Evolutionary conservation across 2,329 filamentous ascomycete species (phyloP).

Genomic region (Thelonectria blattea): DNA sequence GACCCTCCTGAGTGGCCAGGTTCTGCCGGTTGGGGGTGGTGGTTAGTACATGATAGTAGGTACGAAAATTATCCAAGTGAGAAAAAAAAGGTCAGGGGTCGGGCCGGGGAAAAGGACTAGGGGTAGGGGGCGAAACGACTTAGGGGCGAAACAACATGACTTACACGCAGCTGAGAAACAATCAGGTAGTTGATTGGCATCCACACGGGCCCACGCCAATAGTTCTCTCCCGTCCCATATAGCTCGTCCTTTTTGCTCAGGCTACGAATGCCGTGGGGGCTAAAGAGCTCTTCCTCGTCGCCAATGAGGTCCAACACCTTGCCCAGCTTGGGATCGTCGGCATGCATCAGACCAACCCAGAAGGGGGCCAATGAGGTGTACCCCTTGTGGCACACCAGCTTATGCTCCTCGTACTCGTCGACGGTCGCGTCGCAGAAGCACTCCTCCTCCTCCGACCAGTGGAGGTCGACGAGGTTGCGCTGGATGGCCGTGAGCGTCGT

Average conservation of each 20-base stretch:
- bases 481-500: slow-evolving; percentile 78
- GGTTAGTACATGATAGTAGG: too few relatives aligned
- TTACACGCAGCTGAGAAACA: slow-evolving; percentile 76
- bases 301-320: slow-evolving; percentile 78
- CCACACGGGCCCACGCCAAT: slow-evolving; percentile 95
- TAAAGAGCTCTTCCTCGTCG: slow-evolving; percentile 89
- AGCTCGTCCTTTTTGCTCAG: slow-evolving; percentile 82
- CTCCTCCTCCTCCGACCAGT: slow-evolving; percentile 83
- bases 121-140: not conserved
- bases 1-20: slow-evolving; percentile 69
- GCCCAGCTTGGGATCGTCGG: slow-evolving; percentile 76
- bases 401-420: slow-evolving; percentile 91
- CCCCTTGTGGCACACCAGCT: slow-evolving; percentile 92
- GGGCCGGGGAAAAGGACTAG: not conserved
- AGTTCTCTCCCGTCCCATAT: slow-evolving; percentile 93
- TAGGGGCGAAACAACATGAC: slow-evolving; percentile 44
- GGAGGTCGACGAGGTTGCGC: slow-evolving; percentile 87
- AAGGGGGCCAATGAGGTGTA: slow-evolving; percentile 96
- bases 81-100: slow-evolving; percentile 8
- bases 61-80: too few relatives aligned
- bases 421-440: slow-evolving; percentile 95
- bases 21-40: slow-evolving; percentile 48
- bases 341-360: slow-evolving; percentile 77
- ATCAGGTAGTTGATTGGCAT: slow-evolving; percentile 95
- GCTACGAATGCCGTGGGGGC: slow-evolving; percentile 84